These are phyloP conservation scores for Xanthoconium stramineum DNA, from an alignment of 768 basidiomycete genomes.

Conservation along the genomic window DNA sequence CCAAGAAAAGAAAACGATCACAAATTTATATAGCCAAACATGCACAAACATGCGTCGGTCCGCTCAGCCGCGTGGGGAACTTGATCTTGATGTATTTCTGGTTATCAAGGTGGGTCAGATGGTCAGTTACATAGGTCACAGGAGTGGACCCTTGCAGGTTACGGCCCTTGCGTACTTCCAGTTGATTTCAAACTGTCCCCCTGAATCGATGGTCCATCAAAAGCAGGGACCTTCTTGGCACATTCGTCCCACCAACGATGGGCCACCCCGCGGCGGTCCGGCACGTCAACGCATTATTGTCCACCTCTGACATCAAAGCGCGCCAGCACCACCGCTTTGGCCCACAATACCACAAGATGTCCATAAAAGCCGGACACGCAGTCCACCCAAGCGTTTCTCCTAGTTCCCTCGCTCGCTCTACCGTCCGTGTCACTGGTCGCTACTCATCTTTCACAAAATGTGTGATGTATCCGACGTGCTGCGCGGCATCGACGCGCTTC, in stretches of 20 bases:
- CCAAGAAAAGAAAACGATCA: neutral
- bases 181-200: no score
- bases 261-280: neutral
- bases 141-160: no score
- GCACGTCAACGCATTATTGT: no score
- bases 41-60: slow-evolving; percentile 3
- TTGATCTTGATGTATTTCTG: neutral
- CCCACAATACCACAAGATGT: slow-evolving; percentile 4
- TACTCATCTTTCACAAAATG: slow-evolving; percentile 1
- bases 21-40: neutral
- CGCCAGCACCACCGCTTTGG: neutral
- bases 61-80: neutral
- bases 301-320: slow-evolving; percentile 7
- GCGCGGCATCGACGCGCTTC: neutral
- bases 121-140: neutral
- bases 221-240: neutral
- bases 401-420: neutral
- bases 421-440: neutral
- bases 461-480: neutral
- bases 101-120: neutral
- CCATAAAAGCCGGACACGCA: slow-evolving; percentile 2
- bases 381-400: neutral
- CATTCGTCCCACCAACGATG: no score
- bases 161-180: no score
- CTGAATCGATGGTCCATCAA: neutral